Percentiles rank a stretch among this genome's conserved stretches.
These are phyloP conservation scores for Fraxinus sp. DNA, from an alignment of 305 asterid genomes.

Conservation along the genomic window DNA sequence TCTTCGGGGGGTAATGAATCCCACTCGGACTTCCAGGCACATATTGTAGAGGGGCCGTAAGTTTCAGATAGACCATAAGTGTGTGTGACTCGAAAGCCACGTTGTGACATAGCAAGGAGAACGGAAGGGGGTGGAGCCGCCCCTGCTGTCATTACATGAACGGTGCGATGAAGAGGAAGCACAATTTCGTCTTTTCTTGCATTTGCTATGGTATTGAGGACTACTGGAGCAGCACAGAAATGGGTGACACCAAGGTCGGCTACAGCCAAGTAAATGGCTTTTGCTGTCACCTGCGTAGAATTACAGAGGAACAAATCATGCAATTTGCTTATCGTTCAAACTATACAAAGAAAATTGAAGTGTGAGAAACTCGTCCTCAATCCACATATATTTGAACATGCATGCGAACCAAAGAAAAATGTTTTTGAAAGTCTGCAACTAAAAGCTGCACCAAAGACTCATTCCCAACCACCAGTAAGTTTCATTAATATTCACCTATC, in stretches of 20 bases:
- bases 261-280: slow-evolving; percentile 80
- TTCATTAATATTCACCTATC: neutral
- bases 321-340: neutral
- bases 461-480: neutral
- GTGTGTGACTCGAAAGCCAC: slow-evolving; percentile 86
- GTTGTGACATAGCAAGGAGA: slow-evolving; percentile 70
- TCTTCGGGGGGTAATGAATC: slow-evolving; percentile 59
- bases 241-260: slow-evolving; percentile 76
- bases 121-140: slow-evolving; percentile 95
- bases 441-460: neutral
- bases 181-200: slow-evolving; percentile 60
- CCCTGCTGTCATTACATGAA: slow-evolving; percentile 97
- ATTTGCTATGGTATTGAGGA: slow-evolving; percentile 74
- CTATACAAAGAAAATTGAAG: neutral
- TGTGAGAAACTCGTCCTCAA: neutral
- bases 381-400: neutral
- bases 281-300: slow-evolving; percentile 63
- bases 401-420: neutral
- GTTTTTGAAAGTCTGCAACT: neutral
- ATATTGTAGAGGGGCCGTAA: slow-evolving; percentile 84
- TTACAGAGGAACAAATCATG: neutral
- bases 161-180: slow-evolving; percentile 74
- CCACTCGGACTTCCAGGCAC: slow-evolving; percentile 98
- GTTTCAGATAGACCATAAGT: slow-evolving; percentile 97
- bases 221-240: slow-evolving; percentile 96